A percentile compares a stretch with the other conserved stretches of the same genome.
These are phyloP conservation scores for Gryganskiella cystojenkinii DNA, from an alignment of 192 early-diverging fungal species.

Conservation along the genomic window DNA sequence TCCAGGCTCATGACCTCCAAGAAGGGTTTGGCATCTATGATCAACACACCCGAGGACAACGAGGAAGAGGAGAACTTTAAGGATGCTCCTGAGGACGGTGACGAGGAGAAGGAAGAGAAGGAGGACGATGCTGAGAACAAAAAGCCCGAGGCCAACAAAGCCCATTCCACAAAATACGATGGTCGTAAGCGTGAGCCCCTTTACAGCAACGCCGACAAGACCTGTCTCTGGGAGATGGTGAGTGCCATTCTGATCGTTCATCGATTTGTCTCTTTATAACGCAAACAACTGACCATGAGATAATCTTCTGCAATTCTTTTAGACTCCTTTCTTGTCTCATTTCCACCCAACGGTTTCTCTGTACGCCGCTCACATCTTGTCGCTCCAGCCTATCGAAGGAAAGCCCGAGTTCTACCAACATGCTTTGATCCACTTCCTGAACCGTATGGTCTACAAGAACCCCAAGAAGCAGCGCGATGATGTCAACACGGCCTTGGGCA, in stretches of 20 bases:
- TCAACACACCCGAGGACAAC: conserved; percentile 76
- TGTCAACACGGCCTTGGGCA: conserved; percentile 64
- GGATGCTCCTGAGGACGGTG: conserved; percentile 70
- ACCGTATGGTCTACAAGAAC: conserved; percentile 95
- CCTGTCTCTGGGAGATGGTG: conserved; percentile 94
- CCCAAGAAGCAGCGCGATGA: conserved; percentile 75
- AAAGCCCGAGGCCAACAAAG: conserved; percentile 20
- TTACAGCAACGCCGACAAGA: conserved; percentile 80
- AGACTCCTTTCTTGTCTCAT: conserved; percentile 77
- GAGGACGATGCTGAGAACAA: conserved; percentile 61
- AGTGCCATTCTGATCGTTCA: conserved; percentile 17
- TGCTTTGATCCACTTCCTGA: conserved; percentile 92
- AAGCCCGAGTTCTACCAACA: conserved; percentile 89
- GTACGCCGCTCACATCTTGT: conserved; percentile 80
- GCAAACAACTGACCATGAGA: background rate
- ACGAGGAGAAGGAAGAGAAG: conserved; percentile 63
- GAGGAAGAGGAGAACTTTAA: conserved; percentile 75
- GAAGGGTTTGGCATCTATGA: conserved; percentile 69
- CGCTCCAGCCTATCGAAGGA: conserved; percentile 71
- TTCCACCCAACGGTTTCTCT: conserved; percentile 94
- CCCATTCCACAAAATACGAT: conserved; percentile 69
- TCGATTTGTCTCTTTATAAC: no score
- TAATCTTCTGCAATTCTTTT: conserved; percentile 10
- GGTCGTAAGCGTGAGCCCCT: conserved; percentile 88
- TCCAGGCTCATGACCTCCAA: conserved; percentile 69